A percentile compares a stretch with the other conserved stretches of the same genome.
Evolutionary conservation across 139 green algal species (phyloP).

Genomic region (Tetradesmus lagerheimii): DNA sequence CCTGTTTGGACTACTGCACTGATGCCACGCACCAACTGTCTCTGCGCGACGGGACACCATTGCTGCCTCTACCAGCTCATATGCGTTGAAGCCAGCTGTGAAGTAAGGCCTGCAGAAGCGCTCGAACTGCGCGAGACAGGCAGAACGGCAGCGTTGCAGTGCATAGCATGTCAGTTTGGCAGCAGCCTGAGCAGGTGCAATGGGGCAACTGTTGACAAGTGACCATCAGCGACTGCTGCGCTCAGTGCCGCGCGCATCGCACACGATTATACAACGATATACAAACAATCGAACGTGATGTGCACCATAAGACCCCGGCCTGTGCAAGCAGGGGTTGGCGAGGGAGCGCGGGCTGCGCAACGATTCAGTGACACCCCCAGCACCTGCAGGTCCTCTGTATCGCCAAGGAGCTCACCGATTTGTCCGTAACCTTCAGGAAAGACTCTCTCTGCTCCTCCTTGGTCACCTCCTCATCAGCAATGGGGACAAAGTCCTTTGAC

Average conservation of each 20-base stretch:
- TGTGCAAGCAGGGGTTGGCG: neutral
- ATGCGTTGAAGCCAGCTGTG: constrained; percentile 72
- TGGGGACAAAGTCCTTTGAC: neutral
- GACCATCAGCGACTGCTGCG: neutral
- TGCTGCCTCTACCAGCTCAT: constrained; percentile 51
- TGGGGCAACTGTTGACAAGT: neutral
- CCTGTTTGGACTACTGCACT: neutral
- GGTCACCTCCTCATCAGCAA: constrained; percentile 35
- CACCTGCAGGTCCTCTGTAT: neutral
- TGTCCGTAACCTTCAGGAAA: constrained; percentile 42
- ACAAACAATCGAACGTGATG: neutral
- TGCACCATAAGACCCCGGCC: no score
- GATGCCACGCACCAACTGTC: constrained; percentile 40
- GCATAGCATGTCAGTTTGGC: neutral
- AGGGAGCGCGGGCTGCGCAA: constrained; percentile 3
- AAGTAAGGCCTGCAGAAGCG: constrained; percentile 72
- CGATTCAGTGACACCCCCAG: neutral
- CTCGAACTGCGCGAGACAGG: constrained; percentile 57
- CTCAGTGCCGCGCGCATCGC: neutral
- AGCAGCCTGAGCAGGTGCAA: neutral
- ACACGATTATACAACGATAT: neutral
- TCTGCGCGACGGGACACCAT: constrained; percentile 49
- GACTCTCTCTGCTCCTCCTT: constrained; percentile 32
- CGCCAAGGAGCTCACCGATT: constrained; percentile 9
- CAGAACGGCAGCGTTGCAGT: neutral